phyloP scores from a whole-genome alignment of 2,329 filamentous ascomycete genomes.

The Aspergillus ibericus region DNA sequence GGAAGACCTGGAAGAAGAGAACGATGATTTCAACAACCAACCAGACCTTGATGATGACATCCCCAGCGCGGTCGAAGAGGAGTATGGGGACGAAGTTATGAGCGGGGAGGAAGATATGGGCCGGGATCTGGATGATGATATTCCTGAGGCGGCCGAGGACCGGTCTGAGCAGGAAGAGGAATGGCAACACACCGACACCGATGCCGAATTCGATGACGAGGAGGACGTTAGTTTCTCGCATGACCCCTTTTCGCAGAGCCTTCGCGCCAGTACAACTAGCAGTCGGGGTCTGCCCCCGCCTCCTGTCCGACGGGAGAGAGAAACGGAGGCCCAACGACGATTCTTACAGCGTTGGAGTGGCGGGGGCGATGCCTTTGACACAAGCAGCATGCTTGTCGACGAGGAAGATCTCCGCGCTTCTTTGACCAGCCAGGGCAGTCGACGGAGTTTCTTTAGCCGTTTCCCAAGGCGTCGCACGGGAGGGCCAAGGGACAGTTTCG shows the following conservation, averaged over 20 bases:
- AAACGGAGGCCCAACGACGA: slow-evolving; percentile 42
- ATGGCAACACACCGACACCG: slow-evolving; percentile 78
- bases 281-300: slow-evolving; percentile 32
- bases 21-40: slow-evolving; percentile 46
- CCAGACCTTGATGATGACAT: slow-evolving; percentile 61
- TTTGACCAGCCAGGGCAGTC: slow-evolving; percentile 34
- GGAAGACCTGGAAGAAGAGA: slow-evolving; percentile 40
- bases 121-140: slow-evolving; percentile 69
- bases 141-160: slow-evolving; percentile 59
- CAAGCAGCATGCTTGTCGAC: slow-evolving; percentile 37
- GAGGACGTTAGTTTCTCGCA: slow-evolving; percentile 33
- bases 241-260: slow-evolving; percentile 27
- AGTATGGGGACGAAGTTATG: slow-evolving; percentile 45
- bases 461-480: slow-evolving; percentile 43
- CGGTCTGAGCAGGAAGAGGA: slow-evolving; percentile 52
- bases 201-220: slow-evolving; percentile 58
- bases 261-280: slow-evolving; percentile 37
- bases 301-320: slow-evolving; percentile 26
- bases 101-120: slow-evolving; percentile 60
- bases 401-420: slow-evolving; percentile 38
- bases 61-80: slow-evolving; percentile 51
- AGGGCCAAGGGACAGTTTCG: slow-evolving; percentile 54
- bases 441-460: slow-evolving; percentile 36
- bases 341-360: slow-evolving; percentile 43
- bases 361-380: slow-evolving; percentile 36